phyloP scores from a whole-genome alignment of 108 stramenopile species.

The Schizochytrium sp. region DNA sequence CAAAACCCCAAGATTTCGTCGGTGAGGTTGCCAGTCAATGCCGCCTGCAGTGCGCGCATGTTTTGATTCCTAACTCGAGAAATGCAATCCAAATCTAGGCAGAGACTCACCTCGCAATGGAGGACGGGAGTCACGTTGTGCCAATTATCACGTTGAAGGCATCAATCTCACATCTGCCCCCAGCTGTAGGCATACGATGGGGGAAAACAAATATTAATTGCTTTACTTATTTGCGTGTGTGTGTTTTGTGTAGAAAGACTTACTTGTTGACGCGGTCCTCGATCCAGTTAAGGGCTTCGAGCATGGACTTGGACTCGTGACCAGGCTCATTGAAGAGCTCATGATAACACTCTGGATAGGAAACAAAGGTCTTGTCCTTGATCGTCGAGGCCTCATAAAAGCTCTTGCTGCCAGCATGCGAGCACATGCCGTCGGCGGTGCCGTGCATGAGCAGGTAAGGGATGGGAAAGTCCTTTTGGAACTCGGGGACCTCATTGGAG shows the following conservation, averaged over 20 bases:
- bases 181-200: too few relatives aligned
- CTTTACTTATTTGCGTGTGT: too few relatives aligned
- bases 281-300: neutral
- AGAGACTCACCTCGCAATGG: too few relatives aligned
- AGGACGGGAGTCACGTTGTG: too few relatives aligned
- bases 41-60: too few relatives aligned
- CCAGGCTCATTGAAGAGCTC: conserved; percentile 8
- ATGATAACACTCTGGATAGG: neutral
- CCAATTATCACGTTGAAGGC: too few relatives aligned
- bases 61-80: too few relatives aligned
- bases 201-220: too few relatives aligned
- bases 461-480: neutral
- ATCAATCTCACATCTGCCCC: too few relatives aligned
- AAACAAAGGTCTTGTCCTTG: neutral
- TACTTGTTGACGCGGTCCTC: neutral
- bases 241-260: neutral
- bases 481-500: neutral
- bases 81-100: too few relatives aligned
- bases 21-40: too few relatives aligned
- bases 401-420: neutral
- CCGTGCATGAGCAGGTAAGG: conserved; percentile 2
- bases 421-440: neutral
- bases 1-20: too few relatives aligned
- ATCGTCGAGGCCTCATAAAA: neutral
- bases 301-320: neutral